Conservation (phyloP, 371 early-diverging fungal species). For the Mortierella sp. region DNA sequence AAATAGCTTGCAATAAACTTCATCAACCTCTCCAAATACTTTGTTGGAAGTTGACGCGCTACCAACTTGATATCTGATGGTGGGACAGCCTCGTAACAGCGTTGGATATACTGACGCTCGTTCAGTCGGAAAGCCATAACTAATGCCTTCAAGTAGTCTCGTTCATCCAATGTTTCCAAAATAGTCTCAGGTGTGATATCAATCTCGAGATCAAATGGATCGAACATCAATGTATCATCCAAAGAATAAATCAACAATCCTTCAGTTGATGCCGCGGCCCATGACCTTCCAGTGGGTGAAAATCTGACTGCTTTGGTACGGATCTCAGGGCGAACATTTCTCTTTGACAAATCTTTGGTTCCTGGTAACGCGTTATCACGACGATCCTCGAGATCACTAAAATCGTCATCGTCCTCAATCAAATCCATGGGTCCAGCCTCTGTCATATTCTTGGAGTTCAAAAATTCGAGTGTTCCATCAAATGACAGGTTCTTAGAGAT, state of each 20-base stretch:
- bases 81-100: conserved; percentile 88
- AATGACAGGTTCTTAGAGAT: conserved; percentile 92
- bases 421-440: conserved; percentile 92
- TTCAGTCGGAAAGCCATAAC: conserved; percentile 94
- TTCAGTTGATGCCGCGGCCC: conserved; percentile 97
- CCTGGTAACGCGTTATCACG: conserved; percentile 89
- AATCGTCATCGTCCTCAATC: conserved; percentile 84
- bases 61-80: conserved; percentile 80
- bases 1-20: conserved; percentile 84
- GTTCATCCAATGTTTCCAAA: conserved; percentile 71
- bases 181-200: conserved; percentile 95
- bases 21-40: conserved; percentile 87
- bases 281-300: conserved; percentile 93
- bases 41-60: conserved; percentile 81
- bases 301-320: conserved; percentile 89
- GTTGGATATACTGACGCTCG: conserved; percentile 79
- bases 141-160: conserved; percentile 88
- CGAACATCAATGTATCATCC: conserved; percentile 92
- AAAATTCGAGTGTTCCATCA: conserved; percentile 91
- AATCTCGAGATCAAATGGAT: conserved; percentile 97
- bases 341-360: conserved; percentile 84
- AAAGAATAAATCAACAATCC: conserved; percentile 95
- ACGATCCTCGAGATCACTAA: conserved; percentile 88
- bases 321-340: conserved; percentile 82
- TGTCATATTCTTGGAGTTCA: conserved; percentile 93